These are phyloP conservation scores for Leptographium galeiforme DNA, from an alignment of 2,329 filamentous ascomycete species.

Conservation along the genomic window DNA sequence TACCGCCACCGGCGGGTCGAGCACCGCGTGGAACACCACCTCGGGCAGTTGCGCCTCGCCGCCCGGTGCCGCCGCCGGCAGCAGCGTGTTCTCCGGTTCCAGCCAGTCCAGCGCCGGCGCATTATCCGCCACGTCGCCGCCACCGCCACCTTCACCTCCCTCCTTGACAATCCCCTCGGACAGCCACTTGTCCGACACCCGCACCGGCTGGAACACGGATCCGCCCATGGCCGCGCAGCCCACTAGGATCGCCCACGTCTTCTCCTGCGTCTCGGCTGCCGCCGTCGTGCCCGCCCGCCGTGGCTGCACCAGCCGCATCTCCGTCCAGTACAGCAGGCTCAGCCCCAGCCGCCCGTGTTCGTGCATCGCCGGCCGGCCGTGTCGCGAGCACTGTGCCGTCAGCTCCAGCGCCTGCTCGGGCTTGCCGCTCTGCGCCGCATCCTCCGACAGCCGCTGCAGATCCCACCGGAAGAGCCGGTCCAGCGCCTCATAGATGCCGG, in stretches of 20 bases:
- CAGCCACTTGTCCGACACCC: slow-evolving; percentile 64
- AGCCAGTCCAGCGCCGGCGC: slow-evolving; percentile 49
- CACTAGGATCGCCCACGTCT: slow-evolving; percentile 54
- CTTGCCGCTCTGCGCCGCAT: slow-evolving; percentile 28
- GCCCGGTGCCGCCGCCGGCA: not conserved
- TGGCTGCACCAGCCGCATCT: slow-evolving; percentile 35
- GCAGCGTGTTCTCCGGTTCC: slow-evolving; percentile 45
- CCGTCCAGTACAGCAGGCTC: slow-evolving; percentile 66
- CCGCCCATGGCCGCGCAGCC: slow-evolving; percentile 41
- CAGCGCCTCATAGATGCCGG: slow-evolving; percentile 59
- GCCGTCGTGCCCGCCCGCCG: slow-evolving; percentile 11
- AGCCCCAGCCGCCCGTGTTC: slow-evolving; percentile 52
- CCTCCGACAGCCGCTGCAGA: slow-evolving; percentile 40
- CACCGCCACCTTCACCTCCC: slow-evolving; percentile 29
- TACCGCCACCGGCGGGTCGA: slow-evolving; percentile 61
- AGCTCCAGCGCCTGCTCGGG: slow-evolving; percentile 36
- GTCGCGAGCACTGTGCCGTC: slow-evolving; percentile 54
- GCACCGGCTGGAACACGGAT: slow-evolving; percentile 42
- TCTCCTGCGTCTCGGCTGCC: slow-evolving; percentile 19
- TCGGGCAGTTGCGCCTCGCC: slow-evolving; percentile 44
- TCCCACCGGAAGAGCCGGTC: slow-evolving; percentile 60
- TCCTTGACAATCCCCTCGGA: slow-evolving; percentile 51
- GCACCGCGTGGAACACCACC: slow-evolving; percentile 59
- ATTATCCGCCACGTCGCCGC: slow-evolving; percentile 12
- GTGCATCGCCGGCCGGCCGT: slow-evolving; percentile 61